Evolutionary conservation across 108 stramenopile species (phyloP).

Genomic region (Cylindrotheca closterium): DNA sequence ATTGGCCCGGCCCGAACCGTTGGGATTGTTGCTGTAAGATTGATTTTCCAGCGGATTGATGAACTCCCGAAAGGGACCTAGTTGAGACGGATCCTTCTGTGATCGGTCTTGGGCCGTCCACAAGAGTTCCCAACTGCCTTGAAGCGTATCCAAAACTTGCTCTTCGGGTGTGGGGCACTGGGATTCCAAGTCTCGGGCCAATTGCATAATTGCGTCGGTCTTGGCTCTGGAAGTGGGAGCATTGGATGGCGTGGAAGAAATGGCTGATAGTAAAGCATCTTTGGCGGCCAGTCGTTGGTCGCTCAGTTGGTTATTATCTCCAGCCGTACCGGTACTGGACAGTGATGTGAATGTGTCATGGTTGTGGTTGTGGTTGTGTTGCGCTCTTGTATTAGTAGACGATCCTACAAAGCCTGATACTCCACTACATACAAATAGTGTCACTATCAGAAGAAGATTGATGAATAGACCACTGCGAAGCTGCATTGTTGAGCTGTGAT

Average conservation of each 20-base stretch:
- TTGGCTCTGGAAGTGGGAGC: constrained; percentile 47
- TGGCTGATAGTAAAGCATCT: neutral
- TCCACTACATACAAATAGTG: no score
- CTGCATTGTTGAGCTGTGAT: no score
- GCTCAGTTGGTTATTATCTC: no score
- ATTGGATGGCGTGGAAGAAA: constrained; percentile 27
- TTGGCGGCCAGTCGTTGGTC: no score
- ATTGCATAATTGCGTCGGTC: constrained; percentile 50
- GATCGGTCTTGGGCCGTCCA: constrained; percentile 83
- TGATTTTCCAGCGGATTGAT: constrained; percentile 77
- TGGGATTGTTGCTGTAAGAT: constrained; percentile 78
- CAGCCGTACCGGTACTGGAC: no score
- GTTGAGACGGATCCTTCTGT: neutral
- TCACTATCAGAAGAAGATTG: no score
- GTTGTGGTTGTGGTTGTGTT: no score
- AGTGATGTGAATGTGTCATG: no score
- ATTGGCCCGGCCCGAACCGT: constrained; percentile 44
- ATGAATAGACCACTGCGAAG: no score
- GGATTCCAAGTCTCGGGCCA: constrained; percentile 47
- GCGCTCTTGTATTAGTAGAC: no score
- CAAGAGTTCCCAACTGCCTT: constrained; percentile 75
- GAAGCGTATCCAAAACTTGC: constrained; percentile 50
- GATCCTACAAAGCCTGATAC: no score
- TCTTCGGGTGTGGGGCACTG: constrained; percentile 50
- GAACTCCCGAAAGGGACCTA: neutral